phyloP scores from a whole-genome alignment of 2,329 filamentous ascomycete species.

The Tolypocladium amazonense region DNA sequence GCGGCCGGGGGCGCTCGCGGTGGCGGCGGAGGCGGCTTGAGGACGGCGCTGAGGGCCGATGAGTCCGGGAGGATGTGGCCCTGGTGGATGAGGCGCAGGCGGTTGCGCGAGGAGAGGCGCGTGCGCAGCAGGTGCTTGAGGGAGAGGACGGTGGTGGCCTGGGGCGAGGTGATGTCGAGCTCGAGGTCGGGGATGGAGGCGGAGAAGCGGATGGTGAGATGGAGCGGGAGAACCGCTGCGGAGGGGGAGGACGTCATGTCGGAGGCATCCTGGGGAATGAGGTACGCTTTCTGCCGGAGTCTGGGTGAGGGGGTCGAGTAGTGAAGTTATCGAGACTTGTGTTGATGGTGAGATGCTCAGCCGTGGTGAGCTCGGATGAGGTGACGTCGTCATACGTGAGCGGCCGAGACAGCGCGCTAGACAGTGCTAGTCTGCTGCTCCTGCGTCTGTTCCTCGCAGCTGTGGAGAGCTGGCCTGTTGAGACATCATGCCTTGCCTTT shows the following conservation, averaged over 20 bases:
- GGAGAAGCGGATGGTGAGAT: constrained; percentile 85
- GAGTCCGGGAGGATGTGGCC: constrained; percentile 76
- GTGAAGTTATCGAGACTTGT: background rate
- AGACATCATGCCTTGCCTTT: background rate
- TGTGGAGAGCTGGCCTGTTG: background rate
- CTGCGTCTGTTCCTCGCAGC: background rate
- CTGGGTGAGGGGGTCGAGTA: background rate
- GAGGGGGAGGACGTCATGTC: constrained; percentile 12
- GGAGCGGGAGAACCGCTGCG: constrained; percentile 35
- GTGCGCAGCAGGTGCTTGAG: constrained; percentile 75
- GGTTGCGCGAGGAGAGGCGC: constrained; percentile 56
- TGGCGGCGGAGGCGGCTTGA: constrained; percentile 53
- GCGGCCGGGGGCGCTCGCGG: constrained; percentile 30
- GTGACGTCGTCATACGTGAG: background rate
- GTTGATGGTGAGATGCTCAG: background rate
- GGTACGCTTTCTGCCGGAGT: background rate
- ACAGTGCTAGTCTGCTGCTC: background rate
- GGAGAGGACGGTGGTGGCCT: constrained; percentile 60
- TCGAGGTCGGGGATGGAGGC: constrained; percentile 73
- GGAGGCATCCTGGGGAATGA: constrained; percentile 11
- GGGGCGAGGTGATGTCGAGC: constrained; percentile 61
- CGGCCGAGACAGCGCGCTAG: background rate
- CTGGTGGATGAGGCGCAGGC: constrained; percentile 80
- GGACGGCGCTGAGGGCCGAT: constrained; percentile 54
- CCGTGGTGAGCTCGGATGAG: background rate